Evolutionary conservation across 2,329 filamentous ascomycete genomes (phyloP).

Genomic region (Monosporascus sp.): DNA sequence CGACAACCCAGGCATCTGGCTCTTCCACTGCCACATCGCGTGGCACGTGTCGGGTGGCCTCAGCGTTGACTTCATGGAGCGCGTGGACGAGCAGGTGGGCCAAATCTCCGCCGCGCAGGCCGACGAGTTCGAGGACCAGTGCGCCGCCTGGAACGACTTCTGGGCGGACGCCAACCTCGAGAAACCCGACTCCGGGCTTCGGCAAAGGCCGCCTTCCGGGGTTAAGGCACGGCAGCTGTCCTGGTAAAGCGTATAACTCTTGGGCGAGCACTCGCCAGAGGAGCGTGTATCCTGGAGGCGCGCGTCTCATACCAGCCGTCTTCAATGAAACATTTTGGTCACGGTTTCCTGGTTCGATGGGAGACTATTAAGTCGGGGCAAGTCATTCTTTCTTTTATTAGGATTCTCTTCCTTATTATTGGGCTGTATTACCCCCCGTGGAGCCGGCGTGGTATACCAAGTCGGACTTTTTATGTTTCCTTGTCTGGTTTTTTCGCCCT

Average conservation of each 20-base stretch:
- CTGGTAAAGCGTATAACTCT: neutral
- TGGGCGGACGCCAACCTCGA: neutral
- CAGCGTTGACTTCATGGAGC: constrained; percentile 46
- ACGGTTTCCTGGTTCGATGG: no score
- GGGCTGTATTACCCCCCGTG: no score
- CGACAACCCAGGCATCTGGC: constrained; percentile 45
- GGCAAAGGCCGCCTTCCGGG: neutral
- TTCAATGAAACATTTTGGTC: no score
- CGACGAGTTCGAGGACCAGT: constrained; percentile 9
- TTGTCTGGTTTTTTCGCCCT: no score
- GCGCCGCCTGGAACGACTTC: constrained; percentile 11
- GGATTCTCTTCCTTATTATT: no score
- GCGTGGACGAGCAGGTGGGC: constrained; percentile 13
- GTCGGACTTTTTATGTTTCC: no score
- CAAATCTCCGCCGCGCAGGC: constrained; percentile 8
- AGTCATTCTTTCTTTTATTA: no score
- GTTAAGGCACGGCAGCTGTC: neutral
- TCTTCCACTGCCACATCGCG: constrained; percentile 43
- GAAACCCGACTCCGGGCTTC: constrained; percentile 1
- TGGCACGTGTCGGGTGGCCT: constrained; percentile 45
- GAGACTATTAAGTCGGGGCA: no score
- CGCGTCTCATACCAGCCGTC: no score
- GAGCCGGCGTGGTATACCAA: no score
- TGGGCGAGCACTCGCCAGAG: no score
- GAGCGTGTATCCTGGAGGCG: no score